These are phyloP conservation scores for Trichoderma orchidacearum DNA, from an alignment of 495 filamentous ascomycete genomes.

Conservation along the genomic window DNA sequence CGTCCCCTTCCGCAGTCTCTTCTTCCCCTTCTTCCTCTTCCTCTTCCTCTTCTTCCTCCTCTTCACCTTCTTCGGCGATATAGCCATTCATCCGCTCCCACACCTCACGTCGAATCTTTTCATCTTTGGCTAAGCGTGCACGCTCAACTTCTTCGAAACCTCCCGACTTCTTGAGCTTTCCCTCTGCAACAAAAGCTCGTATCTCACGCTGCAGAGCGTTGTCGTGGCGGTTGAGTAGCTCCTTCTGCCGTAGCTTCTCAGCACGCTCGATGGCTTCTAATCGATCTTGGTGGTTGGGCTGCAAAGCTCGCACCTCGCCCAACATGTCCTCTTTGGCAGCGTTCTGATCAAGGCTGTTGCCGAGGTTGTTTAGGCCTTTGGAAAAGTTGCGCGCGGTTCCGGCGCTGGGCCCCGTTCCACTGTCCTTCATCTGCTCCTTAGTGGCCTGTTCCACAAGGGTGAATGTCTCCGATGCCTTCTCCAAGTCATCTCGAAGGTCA, in stretches of 20 bases:
- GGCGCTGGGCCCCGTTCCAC: constrained; percentile 26
- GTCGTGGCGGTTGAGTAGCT: constrained; percentile 62
- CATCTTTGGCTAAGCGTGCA: constrained; percentile 71
- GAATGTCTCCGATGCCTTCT: constrained; percentile 86
- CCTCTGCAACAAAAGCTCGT: constrained; percentile 76
- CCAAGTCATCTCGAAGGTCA: constrained; percentile 86
- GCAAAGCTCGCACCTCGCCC: constrained; percentile 84
- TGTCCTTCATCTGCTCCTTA: constrained; percentile 80
- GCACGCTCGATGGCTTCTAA: constrained; percentile 92
- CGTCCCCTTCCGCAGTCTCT: not conserved
- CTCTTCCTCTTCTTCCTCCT: not conserved
- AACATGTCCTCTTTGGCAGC: constrained; percentile 83
- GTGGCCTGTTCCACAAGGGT: constrained; percentile 91
- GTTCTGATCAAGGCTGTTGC: constrained; percentile 54
- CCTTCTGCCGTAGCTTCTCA: constrained; percentile 75
- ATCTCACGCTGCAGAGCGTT: constrained; percentile 85
- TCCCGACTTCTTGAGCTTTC: constrained; percentile 86
- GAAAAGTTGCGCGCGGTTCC: constrained; percentile 39
- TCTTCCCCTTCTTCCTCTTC: not conserved
- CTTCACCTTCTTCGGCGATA: constrained; percentile 9
- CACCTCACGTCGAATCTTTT: constrained; percentile 70
- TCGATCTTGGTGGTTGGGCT: constrained; percentile 86
- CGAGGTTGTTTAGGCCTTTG: constrained; percentile 44
- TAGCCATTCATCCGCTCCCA: constrained; percentile 57
- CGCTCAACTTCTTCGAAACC: constrained; percentile 90